Percentiles rank a stretch among this genome's conserved stretches.
Conservation (phyloP, 2,329 filamentous ascomycete species). For the Fusarium penzigii region DNA sequence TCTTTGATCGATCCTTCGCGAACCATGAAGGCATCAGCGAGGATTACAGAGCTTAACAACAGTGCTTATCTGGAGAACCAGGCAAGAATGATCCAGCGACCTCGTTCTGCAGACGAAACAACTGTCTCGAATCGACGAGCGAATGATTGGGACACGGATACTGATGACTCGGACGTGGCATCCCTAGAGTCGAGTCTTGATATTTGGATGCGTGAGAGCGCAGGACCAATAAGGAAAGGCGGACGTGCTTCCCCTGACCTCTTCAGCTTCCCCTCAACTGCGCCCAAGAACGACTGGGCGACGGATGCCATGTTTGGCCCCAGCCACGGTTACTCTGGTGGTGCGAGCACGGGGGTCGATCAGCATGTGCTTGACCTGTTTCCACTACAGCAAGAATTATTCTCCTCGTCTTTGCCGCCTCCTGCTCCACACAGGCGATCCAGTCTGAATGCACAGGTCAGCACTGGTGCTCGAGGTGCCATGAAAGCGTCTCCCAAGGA, state of each 20-base stretch:
- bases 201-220: constrained; percentile 59
- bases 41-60: constrained; percentile 24
- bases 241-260: constrained; percentile 50
- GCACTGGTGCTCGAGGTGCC: constrained; percentile 24
- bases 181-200: constrained; percentile 54
- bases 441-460: constrained; percentile 52
- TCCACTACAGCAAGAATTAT: constrained; percentile 42
- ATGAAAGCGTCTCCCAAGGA: constrained; percentile 17
- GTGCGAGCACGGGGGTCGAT: constrained; percentile 24
- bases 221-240: constrained; percentile 38
- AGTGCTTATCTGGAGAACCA: constrained; percentile 20
- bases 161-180: constrained; percentile 41
- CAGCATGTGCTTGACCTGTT: constrained; percentile 49
- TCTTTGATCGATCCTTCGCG: constrained; percentile 14
- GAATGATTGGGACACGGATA: constrained; percentile 47
- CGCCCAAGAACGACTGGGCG: constrained; percentile 45
- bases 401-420: constrained; percentile 42
- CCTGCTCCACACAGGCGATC: constrained; percentile 54
- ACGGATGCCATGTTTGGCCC: constrained; percentile 49
- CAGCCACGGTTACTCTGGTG: constrained; percentile 20
- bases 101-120: constrained; percentile 50
- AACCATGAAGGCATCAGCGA: constrained; percentile 18
- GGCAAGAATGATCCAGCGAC: constrained; percentile 36
- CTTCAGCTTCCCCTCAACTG: constrained; percentile 51
- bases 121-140: constrained; percentile 42